These are phyloP conservation scores for Dendryphion nanum DNA, from an alignment of 2,329 filamentous ascomycete species.

Conservation along the genomic window DNA sequence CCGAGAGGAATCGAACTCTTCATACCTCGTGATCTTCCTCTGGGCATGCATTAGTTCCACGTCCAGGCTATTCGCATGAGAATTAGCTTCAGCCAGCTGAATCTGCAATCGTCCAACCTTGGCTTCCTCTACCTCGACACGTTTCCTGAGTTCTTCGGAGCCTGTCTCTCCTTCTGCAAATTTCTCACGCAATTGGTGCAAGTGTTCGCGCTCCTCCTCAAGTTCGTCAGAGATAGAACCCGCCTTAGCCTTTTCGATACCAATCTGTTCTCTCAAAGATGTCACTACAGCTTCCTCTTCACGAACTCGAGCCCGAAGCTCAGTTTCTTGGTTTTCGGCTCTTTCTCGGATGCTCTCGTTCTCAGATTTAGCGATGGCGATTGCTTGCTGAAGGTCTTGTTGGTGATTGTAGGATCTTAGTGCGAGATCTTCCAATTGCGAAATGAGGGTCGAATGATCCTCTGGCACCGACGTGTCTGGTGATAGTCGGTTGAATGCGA, in stretches of 20 bases:
- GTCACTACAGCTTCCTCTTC: constrained; percentile 39
- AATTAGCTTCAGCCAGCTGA: constrained; percentile 71
- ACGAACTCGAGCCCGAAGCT: constrained; percentile 36
- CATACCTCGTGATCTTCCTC: constrained; percentile 59
- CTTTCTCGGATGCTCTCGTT: constrained; percentile 42
- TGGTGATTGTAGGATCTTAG: constrained; percentile 43
- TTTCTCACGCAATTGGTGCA: constrained; percentile 66
- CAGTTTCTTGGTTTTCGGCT: constrained; percentile 41
- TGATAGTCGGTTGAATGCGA: constrained; percentile 40
- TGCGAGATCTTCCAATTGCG: constrained; percentile 46
- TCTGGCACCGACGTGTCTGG: constrained; percentile 33
- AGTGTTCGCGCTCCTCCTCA: constrained; percentile 66
- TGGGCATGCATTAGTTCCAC: constrained; percentile 70
- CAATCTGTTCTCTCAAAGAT: constrained; percentile 44
- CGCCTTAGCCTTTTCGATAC: constrained; percentile 48
- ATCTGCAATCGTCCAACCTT: constrained; percentile 67
- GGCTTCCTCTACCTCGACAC: constrained; percentile 72
- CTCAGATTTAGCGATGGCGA: constrained; percentile 48
- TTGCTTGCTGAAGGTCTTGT: constrained; percentile 46
- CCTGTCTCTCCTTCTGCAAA: constrained; percentile 82
- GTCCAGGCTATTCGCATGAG: constrained; percentile 72
- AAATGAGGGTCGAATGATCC: constrained; percentile 38
- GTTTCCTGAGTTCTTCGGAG: constrained; percentile 73
- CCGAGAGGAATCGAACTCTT: constrained; percentile 49
- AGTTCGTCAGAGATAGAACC: constrained; percentile 51